phyloP scores from a whole-genome alignment of 2,329 filamentous ascomycete species.

The Sarocladium brachiariae region DNA sequence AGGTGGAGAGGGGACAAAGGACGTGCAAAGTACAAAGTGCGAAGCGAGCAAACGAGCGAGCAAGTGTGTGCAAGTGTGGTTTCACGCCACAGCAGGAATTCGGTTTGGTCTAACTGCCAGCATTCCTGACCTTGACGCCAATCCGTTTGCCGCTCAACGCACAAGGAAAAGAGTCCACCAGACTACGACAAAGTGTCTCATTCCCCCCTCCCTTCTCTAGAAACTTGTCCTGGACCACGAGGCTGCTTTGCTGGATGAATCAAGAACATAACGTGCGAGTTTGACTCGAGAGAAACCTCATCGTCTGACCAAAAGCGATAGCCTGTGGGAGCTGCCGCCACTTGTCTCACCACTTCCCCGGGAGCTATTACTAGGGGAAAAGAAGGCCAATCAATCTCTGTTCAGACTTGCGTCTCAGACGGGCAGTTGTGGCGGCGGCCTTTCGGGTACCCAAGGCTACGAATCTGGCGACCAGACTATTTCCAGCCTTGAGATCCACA shows the following conservation, averaged over 20 bases:
- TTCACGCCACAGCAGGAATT: background rate
- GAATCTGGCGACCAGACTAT: background rate
- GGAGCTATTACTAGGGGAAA: background rate
- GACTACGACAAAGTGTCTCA: constrained; percentile 2
- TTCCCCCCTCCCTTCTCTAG: background rate
- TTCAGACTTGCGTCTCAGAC: background rate
- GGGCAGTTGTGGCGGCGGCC: constrained; percentile 1
- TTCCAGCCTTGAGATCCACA: constrained; percentile 4
- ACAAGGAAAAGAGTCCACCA: background rate
- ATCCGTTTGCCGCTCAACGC: background rate
- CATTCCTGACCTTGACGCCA: constrained; percentile 7
- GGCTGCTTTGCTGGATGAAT: background rate
- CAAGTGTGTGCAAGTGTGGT: background rate
- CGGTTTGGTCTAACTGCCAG: constrained; percentile 4
- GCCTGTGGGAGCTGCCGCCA: background rate
- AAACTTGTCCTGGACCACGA: background rate
- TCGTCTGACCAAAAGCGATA: background rate
- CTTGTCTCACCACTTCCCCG: constrained; percentile 2
- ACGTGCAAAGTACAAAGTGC: background rate
- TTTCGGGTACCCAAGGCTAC: background rate
- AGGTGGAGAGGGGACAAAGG: constrained; percentile 6
- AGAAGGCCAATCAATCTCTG: background rate
- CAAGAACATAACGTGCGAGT: background rate
- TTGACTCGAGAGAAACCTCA: background rate
- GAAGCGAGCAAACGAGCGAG: no score